phyloP scores from a whole-genome alignment of 805 yeast species.

The Gaillardinia entomophila region DNA sequence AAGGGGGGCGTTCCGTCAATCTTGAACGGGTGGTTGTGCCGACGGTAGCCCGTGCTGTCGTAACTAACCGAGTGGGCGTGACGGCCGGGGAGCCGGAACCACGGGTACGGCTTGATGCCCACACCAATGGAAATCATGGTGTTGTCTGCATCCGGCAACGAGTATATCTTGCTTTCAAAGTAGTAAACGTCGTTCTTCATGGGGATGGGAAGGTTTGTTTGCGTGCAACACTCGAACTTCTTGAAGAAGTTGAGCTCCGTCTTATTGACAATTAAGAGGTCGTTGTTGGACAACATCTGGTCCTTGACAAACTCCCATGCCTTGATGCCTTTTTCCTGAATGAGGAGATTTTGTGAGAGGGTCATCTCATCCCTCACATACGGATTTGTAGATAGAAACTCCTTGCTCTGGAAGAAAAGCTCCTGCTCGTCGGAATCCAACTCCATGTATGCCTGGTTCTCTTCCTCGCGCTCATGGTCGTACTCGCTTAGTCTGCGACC shows the following conservation, averaged over 20 bases:
- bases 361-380: conserved; percentile 38
- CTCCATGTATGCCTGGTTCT: conserved; percentile 49
- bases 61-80: conserved; percentile 82
- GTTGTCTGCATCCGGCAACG: conserved; percentile 50
- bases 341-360: conserved; percentile 55
- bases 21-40: conserved; percentile 73
- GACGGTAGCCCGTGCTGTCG: conserved; percentile 76
- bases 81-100: conserved; percentile 89
- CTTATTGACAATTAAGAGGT: conserved; percentile 59
- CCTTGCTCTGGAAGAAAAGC: conserved; percentile 61
- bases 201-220: conserved; percentile 83
- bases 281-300: conserved; percentile 48
- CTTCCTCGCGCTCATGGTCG: conserved; percentile 54
- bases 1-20: conserved; percentile 40
- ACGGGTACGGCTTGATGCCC: conserved; percentile 85
- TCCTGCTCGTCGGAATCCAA: conserved; percentile 67
- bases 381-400: conserved; percentile 31
- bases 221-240: conserved; percentile 60
- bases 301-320: conserved; percentile 85
- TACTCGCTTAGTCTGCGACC: conserved; percentile 36
- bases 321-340: conserved; percentile 80
- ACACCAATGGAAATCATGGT: conserved; percentile 71
- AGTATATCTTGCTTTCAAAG: conserved; percentile 82
- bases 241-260: conserved; percentile 53
- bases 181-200: conserved; percentile 78